Conservation (phyloP, 352 stramenopile genomes). For the Phytophthora cactorum region DNA sequence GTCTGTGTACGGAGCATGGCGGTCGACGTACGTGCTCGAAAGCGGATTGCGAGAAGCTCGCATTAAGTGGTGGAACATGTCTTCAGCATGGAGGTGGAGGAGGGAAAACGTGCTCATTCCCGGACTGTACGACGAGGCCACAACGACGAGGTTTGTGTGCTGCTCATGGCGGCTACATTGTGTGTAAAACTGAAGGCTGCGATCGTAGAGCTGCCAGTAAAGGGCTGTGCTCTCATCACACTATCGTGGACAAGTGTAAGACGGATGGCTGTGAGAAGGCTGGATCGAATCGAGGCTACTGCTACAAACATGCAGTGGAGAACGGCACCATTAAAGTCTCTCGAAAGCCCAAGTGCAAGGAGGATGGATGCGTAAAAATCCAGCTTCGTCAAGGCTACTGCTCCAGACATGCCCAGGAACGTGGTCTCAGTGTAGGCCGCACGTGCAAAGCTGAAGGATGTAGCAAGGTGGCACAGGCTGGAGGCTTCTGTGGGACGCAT, state of each 20-base stretch:
- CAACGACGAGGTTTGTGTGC: conserved; percentile 30
- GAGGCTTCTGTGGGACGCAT: conserved; percentile 24
- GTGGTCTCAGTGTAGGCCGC: conserved; percentile 22
- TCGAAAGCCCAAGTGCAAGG: conserved; percentile 28
- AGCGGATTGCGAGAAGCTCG: conserved; percentile 21
- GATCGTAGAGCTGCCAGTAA: conserved; percentile 20
- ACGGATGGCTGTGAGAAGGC: conserved; percentile 26
- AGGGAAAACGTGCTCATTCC: conserved; percentile 19
- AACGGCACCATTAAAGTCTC: conserved; percentile 19
- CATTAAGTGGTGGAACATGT: conserved; percentile 21
- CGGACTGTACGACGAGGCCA: conserved; percentile 16
- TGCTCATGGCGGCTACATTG: conserved; percentile 19
- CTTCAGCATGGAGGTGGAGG: conserved; percentile 14
- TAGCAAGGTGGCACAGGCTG: conserved; percentile 25
- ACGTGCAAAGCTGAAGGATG: conserved; percentile 34
- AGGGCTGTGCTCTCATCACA: conserved; percentile 23
- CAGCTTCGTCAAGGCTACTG: conserved; percentile 26
- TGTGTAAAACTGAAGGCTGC: conserved; percentile 27
- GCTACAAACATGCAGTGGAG: conserved; percentile 30
- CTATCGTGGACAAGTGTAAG: conserved; percentile 16
- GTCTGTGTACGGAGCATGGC: conserved; percentile 22
- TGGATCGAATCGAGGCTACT: conserved; percentile 27
- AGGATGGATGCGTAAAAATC: conserved; percentile 28
- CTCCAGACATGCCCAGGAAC: conserved; percentile 30
- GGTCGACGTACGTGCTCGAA: conserved; percentile 20